Evolutionary conservation across 2,329 filamentous ascomycete species (phyloP), one percentile per base, ranked within the genome.

Genomic region (Aspergillus chevalieri): DNA sequence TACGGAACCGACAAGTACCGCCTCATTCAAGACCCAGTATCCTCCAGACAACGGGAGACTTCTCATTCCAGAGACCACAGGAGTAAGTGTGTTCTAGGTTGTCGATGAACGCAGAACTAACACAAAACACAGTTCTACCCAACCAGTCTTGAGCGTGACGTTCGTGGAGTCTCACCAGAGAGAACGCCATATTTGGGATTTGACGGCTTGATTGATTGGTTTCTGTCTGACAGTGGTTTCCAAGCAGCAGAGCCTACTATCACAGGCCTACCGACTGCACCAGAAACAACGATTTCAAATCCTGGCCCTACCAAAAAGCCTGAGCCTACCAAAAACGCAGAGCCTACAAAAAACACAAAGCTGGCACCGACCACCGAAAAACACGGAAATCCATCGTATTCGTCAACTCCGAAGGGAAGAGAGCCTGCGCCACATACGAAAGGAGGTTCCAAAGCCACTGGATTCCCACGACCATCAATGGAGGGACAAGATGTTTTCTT

Each of bases 401-500:
- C 10, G 4, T 4, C 26, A 12, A 30, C 10, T 30, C 26, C 26
- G 12, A 12, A 30, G 9, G 10, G 26, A 10, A 10, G 10, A 10
- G 12, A 5, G 9, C 26, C 26, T 30, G 26, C 10, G 12, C 6
- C 21, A 22, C 4, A 30, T 30, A 12, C 3, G 26, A 30, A 30
- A 10, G 34, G 34, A 36, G 34, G 7, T 6, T 36, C 34, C 26
- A 30, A 10, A 7, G 26, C 26, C 26, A 30, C 26, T 30, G 26
- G 26, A 30, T 30, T 30, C 10, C 26, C 19, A 26, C 41, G 19
- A 9, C 22, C 19, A n/a, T 17, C 39, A 19, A 71, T 71, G 67
- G 51, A 57, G 21, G 56, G 57, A 33, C 70, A 75, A 52, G 64
- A 75, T 55, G 62, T 73, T 14, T 76, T 76, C 54, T 47, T 65